These are phyloP conservation scores for Coemansia sp. DNA, from an alignment of 192 early-diverging fungal genomes.

Conservation along the genomic window DNA sequence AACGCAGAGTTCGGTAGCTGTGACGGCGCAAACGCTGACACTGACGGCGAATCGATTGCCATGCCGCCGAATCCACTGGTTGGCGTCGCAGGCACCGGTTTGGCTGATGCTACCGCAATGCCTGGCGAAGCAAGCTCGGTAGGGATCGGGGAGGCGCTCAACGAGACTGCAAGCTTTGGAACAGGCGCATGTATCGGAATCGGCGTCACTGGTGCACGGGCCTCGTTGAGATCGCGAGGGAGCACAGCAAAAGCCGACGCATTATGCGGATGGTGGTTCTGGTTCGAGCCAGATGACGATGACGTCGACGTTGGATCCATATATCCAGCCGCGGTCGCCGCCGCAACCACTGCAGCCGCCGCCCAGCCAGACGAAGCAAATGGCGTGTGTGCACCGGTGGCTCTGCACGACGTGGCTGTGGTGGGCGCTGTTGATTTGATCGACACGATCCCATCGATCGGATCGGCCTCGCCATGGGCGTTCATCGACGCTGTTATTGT, in stretches of 20 bases:
- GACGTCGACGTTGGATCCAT: constrained; percentile 26
- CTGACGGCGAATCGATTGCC: not conserved
- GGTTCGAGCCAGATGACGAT: constrained; percentile 6
- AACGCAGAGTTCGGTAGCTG: constrained; percentile 55
- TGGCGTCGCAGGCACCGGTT: not conserved
- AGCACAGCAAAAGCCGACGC: constrained; percentile 36
- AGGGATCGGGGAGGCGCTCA: not conserved
- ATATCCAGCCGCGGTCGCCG: constrained; percentile 33
- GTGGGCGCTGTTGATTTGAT: constrained; percentile 36
- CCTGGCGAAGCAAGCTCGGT: not conserved
- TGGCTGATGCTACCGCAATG: not conserved
- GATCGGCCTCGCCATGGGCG: constrained; percentile 52
- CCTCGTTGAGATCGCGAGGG: constrained; percentile 31
- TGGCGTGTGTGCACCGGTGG: constrained; percentile 43
- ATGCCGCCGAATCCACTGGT: not conserved
- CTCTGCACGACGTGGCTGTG: constrained; percentile 23
- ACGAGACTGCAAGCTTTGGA: not conserved
- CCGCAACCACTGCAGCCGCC: constrained; percentile 30
- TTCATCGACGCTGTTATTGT: constrained; percentile 54
- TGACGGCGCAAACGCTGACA: constrained; percentile 22
- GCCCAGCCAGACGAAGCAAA: constrained; percentile 34
- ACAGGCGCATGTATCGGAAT: not conserved
- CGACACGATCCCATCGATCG: constrained; percentile 54
- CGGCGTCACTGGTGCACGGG: constrained; percentile 18
- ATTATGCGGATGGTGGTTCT: not conserved